Conservation (phyloP, 2,329 filamentous ascomycete species). For the Aurifilum marmelostoma region DNA sequence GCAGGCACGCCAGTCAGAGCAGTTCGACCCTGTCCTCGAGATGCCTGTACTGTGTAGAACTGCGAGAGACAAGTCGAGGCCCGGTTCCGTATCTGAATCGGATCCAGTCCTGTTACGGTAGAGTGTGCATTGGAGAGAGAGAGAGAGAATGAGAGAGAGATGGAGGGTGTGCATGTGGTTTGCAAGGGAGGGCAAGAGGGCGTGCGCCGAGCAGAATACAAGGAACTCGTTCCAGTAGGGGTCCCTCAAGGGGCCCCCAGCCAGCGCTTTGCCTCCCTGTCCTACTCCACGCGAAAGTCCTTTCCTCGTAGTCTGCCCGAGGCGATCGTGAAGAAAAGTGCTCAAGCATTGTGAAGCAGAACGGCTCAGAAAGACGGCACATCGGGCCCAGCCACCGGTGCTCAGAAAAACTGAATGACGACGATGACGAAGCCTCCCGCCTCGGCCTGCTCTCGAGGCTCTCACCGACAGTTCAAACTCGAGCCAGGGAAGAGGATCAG, state of each 20-base stretch:
- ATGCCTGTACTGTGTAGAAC: background rate
- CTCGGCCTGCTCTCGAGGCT: conserved; percentile 17
- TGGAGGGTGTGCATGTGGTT: background rate
- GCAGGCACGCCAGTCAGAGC: background rate
- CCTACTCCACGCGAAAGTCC: conserved; percentile 24
- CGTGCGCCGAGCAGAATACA: conserved; percentile 14
- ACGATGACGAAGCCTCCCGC: conserved; percentile 18
- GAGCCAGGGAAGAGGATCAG: conserved; percentile 21
- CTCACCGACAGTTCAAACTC: conserved; percentile 29
- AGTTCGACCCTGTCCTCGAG: conserved; percentile 5
- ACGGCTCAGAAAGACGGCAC: conserved; percentile 15
- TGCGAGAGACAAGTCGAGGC: background rate
- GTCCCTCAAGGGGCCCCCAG: background rate
- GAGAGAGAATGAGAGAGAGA: background rate
- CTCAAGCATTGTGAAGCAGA: conserved; percentile 4
- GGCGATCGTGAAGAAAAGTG: conserved; percentile 23
- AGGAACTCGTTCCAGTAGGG: background rate
- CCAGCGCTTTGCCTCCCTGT: conserved; percentile 25
- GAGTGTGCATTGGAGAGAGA: background rate
- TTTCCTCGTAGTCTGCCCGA: conserved; percentile 21
- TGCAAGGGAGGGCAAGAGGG: conserved; percentile 1
- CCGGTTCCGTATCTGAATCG: background rate
- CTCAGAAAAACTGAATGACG: conserved; percentile 15
- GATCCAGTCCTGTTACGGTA: conserved; percentile 8
- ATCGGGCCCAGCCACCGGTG: conserved; percentile 26